Conservation (phyloP, 176 grass and related monocot genomes). For the Melocanna baccifera region DNA sequence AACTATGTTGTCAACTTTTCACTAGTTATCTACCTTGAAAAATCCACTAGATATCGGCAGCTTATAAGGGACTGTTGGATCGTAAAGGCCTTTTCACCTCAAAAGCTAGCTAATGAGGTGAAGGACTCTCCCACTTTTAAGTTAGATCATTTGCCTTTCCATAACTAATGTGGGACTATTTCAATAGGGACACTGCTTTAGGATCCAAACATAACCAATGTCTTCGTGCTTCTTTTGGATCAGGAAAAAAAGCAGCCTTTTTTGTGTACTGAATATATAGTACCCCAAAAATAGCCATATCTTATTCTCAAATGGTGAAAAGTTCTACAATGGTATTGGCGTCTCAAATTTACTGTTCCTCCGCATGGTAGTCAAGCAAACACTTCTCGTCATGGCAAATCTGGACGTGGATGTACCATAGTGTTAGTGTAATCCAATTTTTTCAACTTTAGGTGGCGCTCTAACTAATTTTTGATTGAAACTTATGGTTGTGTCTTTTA, state of each 20-base stretch:
- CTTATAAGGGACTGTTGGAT: no score
- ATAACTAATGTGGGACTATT: no score
- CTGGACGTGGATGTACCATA: not conserved
- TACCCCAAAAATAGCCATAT: not conserved
- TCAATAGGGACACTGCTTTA: not conserved
- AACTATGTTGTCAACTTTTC: not conserved
- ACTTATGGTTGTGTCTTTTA: no score
- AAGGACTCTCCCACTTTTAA: no score
- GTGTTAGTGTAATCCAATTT: not conserved
- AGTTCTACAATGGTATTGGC: not conserved
- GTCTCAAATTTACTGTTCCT: not conserved
- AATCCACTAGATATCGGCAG: not conserved
- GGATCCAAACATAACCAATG: not conserved
- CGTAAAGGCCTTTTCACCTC: no score
- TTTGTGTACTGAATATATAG: not conserved
- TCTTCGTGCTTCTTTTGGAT: not conserved
- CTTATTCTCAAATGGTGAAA: not conserved
- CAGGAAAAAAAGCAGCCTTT: not conserved
- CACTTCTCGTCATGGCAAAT: not conserved
- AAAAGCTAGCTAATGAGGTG: no score
- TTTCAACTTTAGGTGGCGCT: not conserved
- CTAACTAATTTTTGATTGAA: no score
- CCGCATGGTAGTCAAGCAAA: not conserved
- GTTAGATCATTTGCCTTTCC: no score
- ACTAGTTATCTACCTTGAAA: not conserved